Evolutionary conservation across 768 basidiomycete species (phyloP).

Genomic region (Mycena vitilis): DNA sequence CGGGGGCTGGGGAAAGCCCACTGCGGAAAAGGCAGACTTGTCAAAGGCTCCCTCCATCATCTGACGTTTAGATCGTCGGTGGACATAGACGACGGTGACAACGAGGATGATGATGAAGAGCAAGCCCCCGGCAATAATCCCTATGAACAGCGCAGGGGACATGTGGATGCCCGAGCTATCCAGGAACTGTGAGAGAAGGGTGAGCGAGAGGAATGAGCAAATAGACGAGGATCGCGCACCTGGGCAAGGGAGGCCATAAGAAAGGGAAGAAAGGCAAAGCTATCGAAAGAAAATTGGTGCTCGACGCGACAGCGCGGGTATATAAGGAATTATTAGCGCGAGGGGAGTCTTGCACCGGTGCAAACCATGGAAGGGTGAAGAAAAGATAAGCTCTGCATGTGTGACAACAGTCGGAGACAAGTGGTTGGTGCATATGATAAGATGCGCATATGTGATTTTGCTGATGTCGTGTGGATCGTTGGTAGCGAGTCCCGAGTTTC

Average conservation of each 20-base stretch:
- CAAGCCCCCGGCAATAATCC: constrained; percentile 25
- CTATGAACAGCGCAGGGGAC: constrained; percentile 27
- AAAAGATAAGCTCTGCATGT: constrained; percentile 24
- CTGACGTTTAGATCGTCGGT: constrained; percentile 31
- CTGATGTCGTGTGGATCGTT: constrained; percentile 6
- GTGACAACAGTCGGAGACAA: background rate
- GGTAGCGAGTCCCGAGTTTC: background rate
- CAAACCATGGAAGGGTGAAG: constrained; percentile 20
- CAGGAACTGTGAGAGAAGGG: constrained; percentile 11
- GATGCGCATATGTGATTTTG: constrained; percentile 5
- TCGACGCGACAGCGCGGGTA: constrained; percentile 21
- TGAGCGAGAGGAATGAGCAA: background rate
- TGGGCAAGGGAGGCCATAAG: constrained; percentile 27
- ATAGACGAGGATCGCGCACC: constrained; percentile 24
- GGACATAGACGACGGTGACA: constrained; percentile 21
- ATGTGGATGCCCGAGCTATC: constrained; percentile 29
- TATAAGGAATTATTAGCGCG: constrained; percentile 19
- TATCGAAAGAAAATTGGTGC: constrained; percentile 24
- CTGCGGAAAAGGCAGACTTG: constrained; percentile 26
- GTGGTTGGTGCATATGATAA: background rate
- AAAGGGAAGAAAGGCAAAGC: constrained; percentile 4
- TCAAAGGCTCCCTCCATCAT: constrained; percentile 30
- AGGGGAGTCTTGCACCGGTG: constrained; percentile 16
- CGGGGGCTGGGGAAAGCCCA: constrained; percentile 29
- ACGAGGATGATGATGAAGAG: constrained; percentile 28